Evolutionary conservation across 495 filamentous ascomycete genomes (phyloP), one percentile per base, ranked within the genome.

Genomic region (Talaromyces adpressus): DNA sequence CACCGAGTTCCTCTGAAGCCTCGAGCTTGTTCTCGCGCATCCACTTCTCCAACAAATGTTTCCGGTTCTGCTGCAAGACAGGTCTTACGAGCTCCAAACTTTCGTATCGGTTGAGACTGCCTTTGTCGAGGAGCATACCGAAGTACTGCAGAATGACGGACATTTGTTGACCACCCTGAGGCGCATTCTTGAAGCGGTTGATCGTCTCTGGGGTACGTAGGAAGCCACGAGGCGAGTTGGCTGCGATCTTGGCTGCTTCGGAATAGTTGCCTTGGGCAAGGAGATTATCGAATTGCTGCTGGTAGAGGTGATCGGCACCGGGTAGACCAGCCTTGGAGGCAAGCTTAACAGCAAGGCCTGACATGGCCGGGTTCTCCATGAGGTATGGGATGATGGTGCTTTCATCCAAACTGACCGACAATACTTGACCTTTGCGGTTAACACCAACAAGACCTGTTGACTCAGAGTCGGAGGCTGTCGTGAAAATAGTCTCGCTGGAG

Each of bases 401-500:
- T 76, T 99, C 94, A 70, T 97, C 92, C 57, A 98, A 87, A 64
- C 87, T 91, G 62, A 98, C 93, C 54, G 92, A 88, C 68, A 99
- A 81, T 47, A 99, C 93, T 75, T 98, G 95, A 49, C 94, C 94
- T 78, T 96, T 96, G 62, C 95, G 85, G 74, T 99, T 99, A 63
- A 99, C 91, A 61, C 92, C 92, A n/a, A 97, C 82, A 64, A 97
- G 87, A 68, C 94, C 94, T 62, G 85, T 85, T 25, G 90, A 91
- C 1, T 92, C 87, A n/a, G 82, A 83, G 71, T 98, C 93, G 14
- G 87, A 77, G 5, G 92, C 87, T 12, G 92, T 96, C 16, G 92
- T 93, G 78, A 99, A 99, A 70, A 99, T 98, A 0, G 94, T 99
- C 71, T 99, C 94, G 78, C 92, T 95, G 22, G 94, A 99, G 70